These are phyloP conservation scores for Theobroma grandiflorum DNA, from an alignment of 441 rosid genomes.

Conservation along the genomic window DNA sequence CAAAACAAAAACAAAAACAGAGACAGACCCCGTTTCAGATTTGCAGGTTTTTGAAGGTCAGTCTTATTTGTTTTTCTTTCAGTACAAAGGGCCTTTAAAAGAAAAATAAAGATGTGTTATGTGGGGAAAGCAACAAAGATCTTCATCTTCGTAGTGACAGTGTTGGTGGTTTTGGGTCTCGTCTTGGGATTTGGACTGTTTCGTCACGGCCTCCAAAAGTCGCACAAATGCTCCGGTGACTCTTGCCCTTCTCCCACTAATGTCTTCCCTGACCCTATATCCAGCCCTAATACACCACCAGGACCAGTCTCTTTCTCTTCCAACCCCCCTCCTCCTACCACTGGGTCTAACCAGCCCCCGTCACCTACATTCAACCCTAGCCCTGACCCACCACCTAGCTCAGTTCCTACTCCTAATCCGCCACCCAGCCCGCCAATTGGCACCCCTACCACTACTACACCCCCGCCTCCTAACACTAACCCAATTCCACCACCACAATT, in stretches of 20 bases:
- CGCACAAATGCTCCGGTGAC: slow-evolving; percentile 63
- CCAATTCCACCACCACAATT: slow-evolving; percentile 44
- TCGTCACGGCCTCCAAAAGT: slow-evolving; percentile 50
- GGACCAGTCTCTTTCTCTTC: slow-evolving; percentile 25
- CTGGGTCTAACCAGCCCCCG: slow-evolving; percentile 28
- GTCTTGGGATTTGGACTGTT: slow-evolving; percentile 70
- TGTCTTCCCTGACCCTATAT: slow-evolving; percentile 44
- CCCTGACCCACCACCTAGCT: slow-evolving; percentile 39
- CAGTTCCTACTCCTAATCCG: slow-evolving; percentile 27
- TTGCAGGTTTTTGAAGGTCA: slow-evolving; percentile 16
- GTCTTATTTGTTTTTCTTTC: slow-evolving; percentile 16
- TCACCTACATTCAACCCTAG: slow-evolving; percentile 38
- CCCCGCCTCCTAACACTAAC: slow-evolving; percentile 37
- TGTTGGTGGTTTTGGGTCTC: slow-evolving; percentile 67
- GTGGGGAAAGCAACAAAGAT: slow-evolving; percentile 97
- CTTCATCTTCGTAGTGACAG: slow-evolving; percentile 91
- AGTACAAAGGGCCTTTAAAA: not conserved
- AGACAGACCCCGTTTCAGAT: slow-evolving; percentile 17
- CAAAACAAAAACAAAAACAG: slow-evolving; percentile 1
- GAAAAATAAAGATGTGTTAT: slow-evolving; percentile 55
- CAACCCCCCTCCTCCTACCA: slow-evolving; percentile 21
- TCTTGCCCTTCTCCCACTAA: slow-evolving; percentile 44
- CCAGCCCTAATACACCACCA: slow-evolving; percentile 32
- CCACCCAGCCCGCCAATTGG: slow-evolving; percentile 28
- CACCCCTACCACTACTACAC: slow-evolving; percentile 2